Base-by-base conservation (phyloP, 2,329 filamentous ascomycete species). In the Hypocreales sp. region DNA sequence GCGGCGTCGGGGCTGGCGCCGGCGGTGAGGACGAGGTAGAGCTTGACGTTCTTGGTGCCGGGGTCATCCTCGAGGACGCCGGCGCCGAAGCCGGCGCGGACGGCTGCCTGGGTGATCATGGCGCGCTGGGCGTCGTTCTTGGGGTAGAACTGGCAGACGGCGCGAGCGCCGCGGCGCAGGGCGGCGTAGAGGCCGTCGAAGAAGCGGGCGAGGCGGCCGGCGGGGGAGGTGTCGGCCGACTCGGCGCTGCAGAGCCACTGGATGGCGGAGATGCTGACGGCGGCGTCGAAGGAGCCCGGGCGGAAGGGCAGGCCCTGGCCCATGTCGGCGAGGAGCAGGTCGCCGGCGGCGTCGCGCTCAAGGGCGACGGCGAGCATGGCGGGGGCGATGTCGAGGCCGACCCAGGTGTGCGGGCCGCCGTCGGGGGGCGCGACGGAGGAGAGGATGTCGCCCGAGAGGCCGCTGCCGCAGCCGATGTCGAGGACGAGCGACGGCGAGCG, bases 181-280 rank as follows among this genome's bases (percentile, higher is more conserved):
- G 74, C 75, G 0, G 83, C 79, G 53, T 95, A 98, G 2, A 98
- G 56, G 0, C 84, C 83, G 43, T 92, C 83, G 52, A 98, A 98
- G 48, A 98, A 98, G 24, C 87, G 64, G 5, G 71, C 67, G 15
- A 98, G 55, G 5, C 90, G 62, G 0, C 79, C 82, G 16, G 79
- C 69, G 1, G 84, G 79, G 1, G 70, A 80, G 0, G 90, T 86
- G 26, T 92, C 83, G 46, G 72, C 81, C 33, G 70, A 80, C 51
- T 95, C 90, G 22, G 87, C 90, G 51, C 93, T 95, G 53, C 90
- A 98, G 17, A 98, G 64, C 90, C 90, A 98, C 53, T 98, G 90
- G n/a, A 98, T 79, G 1, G 90, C 90, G 40, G 74, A 83, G 48
- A 98, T 95, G 45, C 76, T 84, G 41, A 98, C 84, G 14, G 90